Conservation (phyloP, 2,329 filamentous ascomycete genomes). For the Septoria petroselini region DNA sequence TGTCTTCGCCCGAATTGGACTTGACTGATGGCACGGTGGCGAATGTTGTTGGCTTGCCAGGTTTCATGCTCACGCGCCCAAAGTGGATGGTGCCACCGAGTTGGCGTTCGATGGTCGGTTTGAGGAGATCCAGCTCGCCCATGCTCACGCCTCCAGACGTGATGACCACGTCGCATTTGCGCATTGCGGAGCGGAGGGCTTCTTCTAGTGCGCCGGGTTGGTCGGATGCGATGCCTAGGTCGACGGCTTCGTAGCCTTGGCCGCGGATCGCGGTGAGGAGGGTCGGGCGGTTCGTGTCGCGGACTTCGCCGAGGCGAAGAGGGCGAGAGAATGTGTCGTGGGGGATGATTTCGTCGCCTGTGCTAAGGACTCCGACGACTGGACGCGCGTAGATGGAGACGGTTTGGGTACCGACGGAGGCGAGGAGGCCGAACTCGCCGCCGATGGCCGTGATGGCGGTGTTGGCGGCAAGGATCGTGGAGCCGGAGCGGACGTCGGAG, state of each 20-base stretch:
- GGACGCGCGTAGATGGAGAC: slow-evolving; percentile 74
- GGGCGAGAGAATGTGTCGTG: slow-evolving; percentile 58
- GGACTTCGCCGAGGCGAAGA: slow-evolving; percentile 76
- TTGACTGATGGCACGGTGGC: slow-evolving; percentile 77
- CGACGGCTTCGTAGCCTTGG: slow-evolving; percentile 74
- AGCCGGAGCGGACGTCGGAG: slow-evolving; percentile 72
- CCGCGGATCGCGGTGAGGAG: slow-evolving; percentile 72
- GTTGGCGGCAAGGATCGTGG: slow-evolving; percentile 69
- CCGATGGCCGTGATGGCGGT: slow-evolving; percentile 82
- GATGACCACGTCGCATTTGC: slow-evolving; percentile 74
- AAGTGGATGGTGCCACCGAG: slow-evolving; percentile 94
- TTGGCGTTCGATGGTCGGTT: slow-evolving; percentile 87
- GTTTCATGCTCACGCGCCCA: slow-evolving; percentile 95
- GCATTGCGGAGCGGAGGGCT: slow-evolving; percentile 70
- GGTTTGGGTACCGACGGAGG: slow-evolving; percentile 71
- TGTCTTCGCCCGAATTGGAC: slow-evolving; percentile 50
- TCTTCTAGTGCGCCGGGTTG: slow-evolving; percentile 70
- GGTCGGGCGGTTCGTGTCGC: slow-evolving; percentile 89
- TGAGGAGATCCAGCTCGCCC: slow-evolving; percentile 94
- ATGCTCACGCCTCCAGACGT: slow-evolving; percentile 95
- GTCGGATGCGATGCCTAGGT: slow-evolving; percentile 81
- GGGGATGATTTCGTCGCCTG: slow-evolving; percentile 87
- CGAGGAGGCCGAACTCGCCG: slow-evolving; percentile 85
- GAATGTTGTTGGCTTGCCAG: slow-evolving; percentile 95
- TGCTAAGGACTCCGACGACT: slow-evolving; percentile 81